A percentile compares a stretch with the other conserved stretches of the same genome.
Conservation (phyloP, 2,329 filamentous ascomycete genomes). For the Hymenoscyphus linearis region DNA sequence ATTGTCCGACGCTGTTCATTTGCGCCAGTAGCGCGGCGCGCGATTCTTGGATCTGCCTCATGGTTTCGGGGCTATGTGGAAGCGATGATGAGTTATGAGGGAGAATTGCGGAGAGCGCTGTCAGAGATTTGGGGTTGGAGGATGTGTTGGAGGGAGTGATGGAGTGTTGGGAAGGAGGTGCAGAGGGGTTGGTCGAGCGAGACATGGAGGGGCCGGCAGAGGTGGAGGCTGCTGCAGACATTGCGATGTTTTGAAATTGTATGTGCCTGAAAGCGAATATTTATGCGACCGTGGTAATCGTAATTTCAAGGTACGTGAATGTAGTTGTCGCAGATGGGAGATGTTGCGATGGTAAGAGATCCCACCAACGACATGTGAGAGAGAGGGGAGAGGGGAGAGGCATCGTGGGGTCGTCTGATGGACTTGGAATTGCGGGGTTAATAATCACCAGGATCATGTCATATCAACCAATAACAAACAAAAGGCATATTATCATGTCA, state of each 20-base stretch:
- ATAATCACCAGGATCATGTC: constrained; percentile 5
- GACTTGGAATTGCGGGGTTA: constrained; percentile 16
- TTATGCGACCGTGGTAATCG: not conserved
- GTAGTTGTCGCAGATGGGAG: not conserved
- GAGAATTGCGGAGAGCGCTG: constrained; percentile 3
- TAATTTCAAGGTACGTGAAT: not conserved
- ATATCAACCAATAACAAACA: not conserved
- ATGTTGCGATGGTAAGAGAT: not conserved
- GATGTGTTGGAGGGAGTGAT: constrained; percentile 1
- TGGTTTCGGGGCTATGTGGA: constrained; percentile 24
- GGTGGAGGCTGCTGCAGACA: constrained; percentile 9
- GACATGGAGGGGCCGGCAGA: not conserved
- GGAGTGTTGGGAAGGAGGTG: constrained; percentile 7
- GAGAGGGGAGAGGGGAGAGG: no score
- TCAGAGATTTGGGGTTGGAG: constrained; percentile 1
- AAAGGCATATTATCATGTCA: not conserved
- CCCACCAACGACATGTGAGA: not conserved
- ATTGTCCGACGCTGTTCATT: constrained; percentile 51
- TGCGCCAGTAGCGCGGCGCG: constrained; percentile 55
- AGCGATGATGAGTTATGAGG: constrained; percentile 6
- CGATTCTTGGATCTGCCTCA: constrained; percentile 46
- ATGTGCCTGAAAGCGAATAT: not conserved
- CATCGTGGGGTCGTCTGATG: constrained; percentile 10
- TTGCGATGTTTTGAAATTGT: not conserved
- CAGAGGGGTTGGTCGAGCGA: constrained; percentile 1